These are phyloP conservation scores for Cyberlindnera saturnus DNA, from an alignment of 805 yeast genomes.

Conservation along the genomic window DNA sequence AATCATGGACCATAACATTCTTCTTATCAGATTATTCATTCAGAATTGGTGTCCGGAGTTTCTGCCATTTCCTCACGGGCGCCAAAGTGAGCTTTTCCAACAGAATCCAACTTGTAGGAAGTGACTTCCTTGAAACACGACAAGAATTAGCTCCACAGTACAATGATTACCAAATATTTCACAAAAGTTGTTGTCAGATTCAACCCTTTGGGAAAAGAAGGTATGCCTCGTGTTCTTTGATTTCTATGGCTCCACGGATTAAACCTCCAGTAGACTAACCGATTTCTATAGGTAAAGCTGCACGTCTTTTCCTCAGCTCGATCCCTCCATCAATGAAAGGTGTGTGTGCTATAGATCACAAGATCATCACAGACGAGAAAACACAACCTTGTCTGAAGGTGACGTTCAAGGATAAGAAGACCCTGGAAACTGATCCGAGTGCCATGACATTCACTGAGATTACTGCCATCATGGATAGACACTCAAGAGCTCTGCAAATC, in stretches of 20 bases:
- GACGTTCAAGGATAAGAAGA: slow-evolving; percentile 74
- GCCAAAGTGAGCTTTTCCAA: no score
- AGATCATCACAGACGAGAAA: slow-evolving; percentile 44
- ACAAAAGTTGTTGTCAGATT: slow-evolving; percentile 69
- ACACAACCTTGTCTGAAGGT: slow-evolving; percentile 64
- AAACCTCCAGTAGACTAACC: background rate
- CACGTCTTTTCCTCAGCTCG: slow-evolving; percentile 71
- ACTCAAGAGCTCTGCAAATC: slow-evolving; percentile 72
- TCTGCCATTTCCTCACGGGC: no score
- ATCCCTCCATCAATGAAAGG: slow-evolving; percentile 72
- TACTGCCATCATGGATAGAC: slow-evolving; percentile 64
- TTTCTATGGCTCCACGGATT: background rate
- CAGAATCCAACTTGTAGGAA: no score
- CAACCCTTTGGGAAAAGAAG: slow-evolving; percentile 67
- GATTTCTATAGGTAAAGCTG: slow-evolving; percentile 51
- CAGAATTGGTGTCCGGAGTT: no score
- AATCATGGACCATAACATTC: no score
- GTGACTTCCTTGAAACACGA: no score
- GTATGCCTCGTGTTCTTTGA: slow-evolving; percentile 28
- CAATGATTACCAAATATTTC: slow-evolving; percentile 89
- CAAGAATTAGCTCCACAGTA: no score
- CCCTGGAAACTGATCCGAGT: slow-evolving; percentile 61
- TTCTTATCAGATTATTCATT: no score
- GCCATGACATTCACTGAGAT: slow-evolving; percentile 52
- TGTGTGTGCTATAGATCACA: slow-evolving; percentile 55